Evolutionary conservation across 805 yeast genomes (phyloP), one percentile per base, ranked within the genome.

Genomic region (Yarrowia porcina): DNA sequence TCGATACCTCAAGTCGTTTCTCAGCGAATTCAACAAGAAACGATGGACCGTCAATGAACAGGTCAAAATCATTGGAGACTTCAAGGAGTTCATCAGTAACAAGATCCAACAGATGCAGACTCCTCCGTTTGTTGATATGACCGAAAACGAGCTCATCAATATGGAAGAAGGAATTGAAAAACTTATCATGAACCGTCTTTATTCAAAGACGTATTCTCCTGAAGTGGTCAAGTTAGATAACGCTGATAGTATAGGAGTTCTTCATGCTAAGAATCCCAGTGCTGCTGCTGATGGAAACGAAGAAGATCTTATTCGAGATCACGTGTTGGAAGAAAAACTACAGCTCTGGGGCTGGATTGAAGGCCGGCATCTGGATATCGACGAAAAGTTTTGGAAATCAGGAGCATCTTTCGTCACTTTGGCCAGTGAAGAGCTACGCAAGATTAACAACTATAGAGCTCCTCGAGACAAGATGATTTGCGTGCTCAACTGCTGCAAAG

Each of bases 391-490:
- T 69, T 74, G 84, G 21, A 75, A 80, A 20, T 73, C 76, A 54
- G 78, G 84, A 3, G 76, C 79, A 21, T 79, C 80, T 23, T 92
- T 84, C 73, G 81, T 84, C 68, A 79, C 72, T 68, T 79, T 88
- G 64, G 94, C 97, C 0, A 81, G 86, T 0, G 78, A 77, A 12
- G 98, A 94, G 73, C 78, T 94, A 54, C 77, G 79, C 66, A 90
- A 90, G 68, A 85, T 94, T 69, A 88, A 88, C 73, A 80, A 83
- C 61, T 96, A 88, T 72, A 83, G 96, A 68, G 93, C 98, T 0
- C 99, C 99, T 15, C 79, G 99, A 61, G 99, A 96, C 71, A 94
- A 94, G 71, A 84, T 90, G 66, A 90, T 94, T 38, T 94, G 98
- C 72, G 80, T 94, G 2, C 79, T 94, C 66, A 96, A 94, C 74